phyloP scores from a whole-genome alignment of 768 basidiomycete species.

The Phaeotremella fagi region DNA sequence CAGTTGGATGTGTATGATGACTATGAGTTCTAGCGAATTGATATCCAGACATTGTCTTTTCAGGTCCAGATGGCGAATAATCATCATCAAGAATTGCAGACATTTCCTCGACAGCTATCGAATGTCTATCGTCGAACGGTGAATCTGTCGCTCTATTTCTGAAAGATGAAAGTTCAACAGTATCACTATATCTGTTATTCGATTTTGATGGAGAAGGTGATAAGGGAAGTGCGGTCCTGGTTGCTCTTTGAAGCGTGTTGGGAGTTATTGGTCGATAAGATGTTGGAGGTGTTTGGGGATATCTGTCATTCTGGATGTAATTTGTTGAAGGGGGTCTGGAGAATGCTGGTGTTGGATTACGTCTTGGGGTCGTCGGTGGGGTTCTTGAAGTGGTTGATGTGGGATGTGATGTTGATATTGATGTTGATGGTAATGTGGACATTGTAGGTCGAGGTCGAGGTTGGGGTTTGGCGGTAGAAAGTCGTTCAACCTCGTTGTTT shows the following conservation, averaged over 20 bases:
- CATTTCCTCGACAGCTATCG: slow-evolving; percentile 12
- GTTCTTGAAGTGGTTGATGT: too few relatives aligned
- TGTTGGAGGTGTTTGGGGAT: not conserved
- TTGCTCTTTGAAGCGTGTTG: slow-evolving; percentile 16
- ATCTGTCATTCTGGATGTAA: too few relatives aligned
- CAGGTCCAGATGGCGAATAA: slow-evolving; percentile 1
- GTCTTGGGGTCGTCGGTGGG: too few relatives aligned
- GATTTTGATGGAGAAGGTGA: slow-evolving; percentile 19
- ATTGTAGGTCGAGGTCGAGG: too few relatives aligned
- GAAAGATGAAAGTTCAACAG: slow-evolving; percentile 19
- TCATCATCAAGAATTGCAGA: not conserved
- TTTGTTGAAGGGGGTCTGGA: too few relatives aligned
- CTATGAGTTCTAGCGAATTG: slow-evolving; percentile 17
- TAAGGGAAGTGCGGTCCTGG: slow-evolving; percentile 26
- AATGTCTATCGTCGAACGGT: slow-evolving; percentile 40
- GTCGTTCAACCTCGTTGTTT: too few relatives aligned
- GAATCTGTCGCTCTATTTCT: slow-evolving; percentile 16
- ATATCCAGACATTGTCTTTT: slow-evolving; percentile 33
- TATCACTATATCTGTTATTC: slow-evolving; percentile 6
- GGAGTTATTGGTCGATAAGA: not conserved
- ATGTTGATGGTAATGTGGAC: too few relatives aligned
- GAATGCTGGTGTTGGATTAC: too few relatives aligned
- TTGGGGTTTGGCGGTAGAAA: too few relatives aligned
- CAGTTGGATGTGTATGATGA: slow-evolving; percentile 8
- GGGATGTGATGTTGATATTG: too few relatives aligned